These are phyloP conservation scores for Dioscorea dumetorum DNA, from an alignment of 106 monocot genomes.

Conservation along the genomic window DNA sequence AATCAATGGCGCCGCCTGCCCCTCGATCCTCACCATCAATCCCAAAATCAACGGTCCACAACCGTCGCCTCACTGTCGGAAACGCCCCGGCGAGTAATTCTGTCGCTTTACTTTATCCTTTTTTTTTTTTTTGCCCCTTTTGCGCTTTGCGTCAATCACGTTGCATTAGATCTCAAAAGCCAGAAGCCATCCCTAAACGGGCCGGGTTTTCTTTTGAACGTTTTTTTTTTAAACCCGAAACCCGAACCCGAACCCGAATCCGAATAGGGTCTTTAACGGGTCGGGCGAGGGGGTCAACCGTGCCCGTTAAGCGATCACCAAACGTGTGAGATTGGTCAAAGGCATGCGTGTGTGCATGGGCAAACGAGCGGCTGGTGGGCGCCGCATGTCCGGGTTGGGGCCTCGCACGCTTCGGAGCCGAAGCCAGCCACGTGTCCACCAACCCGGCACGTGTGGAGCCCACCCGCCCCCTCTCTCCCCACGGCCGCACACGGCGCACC, in stretches of 20 bases:
- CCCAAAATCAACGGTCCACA: background rate
- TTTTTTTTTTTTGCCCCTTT: background rate
- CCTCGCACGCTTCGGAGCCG: background rate
- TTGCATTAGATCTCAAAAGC: too few relatives aligned
- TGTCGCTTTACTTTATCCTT: conserved; percentile 3
- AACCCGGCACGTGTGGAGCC: background rate
- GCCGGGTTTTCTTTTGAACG: background rate
- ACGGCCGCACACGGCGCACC: conserved; percentile 9
- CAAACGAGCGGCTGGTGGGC: background rate
- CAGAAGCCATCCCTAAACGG: too few relatives aligned
- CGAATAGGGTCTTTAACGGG: background rate
- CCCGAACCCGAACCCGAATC: too few relatives aligned
- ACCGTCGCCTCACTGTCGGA: conserved; percentile 1
- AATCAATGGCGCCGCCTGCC: background rate
- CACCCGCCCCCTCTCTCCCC: background rate
- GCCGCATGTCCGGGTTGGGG: background rate
- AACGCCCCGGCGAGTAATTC: conserved; percentile 7
- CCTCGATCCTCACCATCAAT: background rate
- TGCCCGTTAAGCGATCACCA: background rate
- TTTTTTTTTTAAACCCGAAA: too few relatives aligned
- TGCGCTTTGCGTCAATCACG: too few relatives aligned
- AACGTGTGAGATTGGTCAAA: background rate
- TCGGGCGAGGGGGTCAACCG: background rate
- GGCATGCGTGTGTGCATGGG: too few relatives aligned
- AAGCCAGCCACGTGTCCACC: background rate